These are phyloP conservation scores for Zychaea mexicana DNA, from an alignment of 371 early-diverging fungal genomes.

Conservation along the genomic window DNA sequence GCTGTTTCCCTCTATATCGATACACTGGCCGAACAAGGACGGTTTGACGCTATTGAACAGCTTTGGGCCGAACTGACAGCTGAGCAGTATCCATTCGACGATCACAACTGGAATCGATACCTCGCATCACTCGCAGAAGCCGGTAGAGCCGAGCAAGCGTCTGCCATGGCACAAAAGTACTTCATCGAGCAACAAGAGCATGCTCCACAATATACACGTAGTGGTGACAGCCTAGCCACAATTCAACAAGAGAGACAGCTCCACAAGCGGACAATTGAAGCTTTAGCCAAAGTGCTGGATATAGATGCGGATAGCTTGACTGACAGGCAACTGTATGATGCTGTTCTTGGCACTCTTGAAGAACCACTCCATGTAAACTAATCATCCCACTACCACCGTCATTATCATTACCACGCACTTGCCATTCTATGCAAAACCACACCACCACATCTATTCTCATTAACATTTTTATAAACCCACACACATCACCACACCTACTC, in stretches of 20 bases:
- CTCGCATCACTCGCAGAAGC: conserved; percentile 13
- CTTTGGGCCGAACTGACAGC: conserved; percentile 29
- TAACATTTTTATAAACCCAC: too few species aligned
- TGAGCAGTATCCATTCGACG: conserved; percentile 36
- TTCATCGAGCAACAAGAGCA: neutral
- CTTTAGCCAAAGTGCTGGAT: conserved; percentile 22
- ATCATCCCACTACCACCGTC: neutral
- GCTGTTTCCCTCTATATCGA: conserved; percentile 43
- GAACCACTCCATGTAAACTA: neutral
- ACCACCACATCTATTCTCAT: too few species aligned
- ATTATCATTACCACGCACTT: neutral
- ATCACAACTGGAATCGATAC: conserved; percentile 46
- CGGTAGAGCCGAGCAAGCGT: conserved; percentile 20
- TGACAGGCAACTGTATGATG: neutral
- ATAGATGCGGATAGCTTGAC: conserved; percentile 7
- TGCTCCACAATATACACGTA: neutral
- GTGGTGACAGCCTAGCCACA: neutral
- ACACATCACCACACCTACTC: too few species aligned
- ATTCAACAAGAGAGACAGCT: conserved; percentile 16
- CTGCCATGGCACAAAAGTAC: conserved; percentile 10
- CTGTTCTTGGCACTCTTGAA: neutral
- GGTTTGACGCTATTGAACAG: conserved; percentile 19
- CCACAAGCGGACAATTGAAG: conserved; percentile 21
- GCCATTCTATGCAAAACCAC: too few species aligned
- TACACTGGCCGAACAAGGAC: conserved; percentile 18